Percentiles rank a stretch among this genome's conserved stretches.
Conservation (phyloP, 495 filamentous ascomycete species). For the Penicillium simplicissimum region DNA sequence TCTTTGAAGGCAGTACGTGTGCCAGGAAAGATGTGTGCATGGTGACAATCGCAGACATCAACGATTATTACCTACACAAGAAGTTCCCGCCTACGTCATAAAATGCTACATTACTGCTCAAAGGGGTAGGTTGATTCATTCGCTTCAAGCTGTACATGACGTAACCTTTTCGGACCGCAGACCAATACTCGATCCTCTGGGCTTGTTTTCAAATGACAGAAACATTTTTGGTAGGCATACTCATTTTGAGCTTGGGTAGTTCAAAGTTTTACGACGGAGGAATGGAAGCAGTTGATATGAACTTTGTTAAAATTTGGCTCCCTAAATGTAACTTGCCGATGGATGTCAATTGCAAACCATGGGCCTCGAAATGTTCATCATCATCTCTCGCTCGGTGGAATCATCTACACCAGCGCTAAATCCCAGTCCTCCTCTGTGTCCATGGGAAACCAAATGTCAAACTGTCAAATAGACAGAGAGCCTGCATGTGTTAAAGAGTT, state of each 20-base stretch:
- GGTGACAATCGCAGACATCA: too few species aligned
- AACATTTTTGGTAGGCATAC: neutral
- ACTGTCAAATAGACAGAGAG: neutral
- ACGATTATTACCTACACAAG: too few species aligned
- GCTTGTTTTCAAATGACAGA: too few species aligned
- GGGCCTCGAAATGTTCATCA: neutral
- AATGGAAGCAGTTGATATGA: neutral
- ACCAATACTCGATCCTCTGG: too few species aligned
- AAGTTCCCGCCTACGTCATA: too few species aligned
- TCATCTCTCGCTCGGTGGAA: neutral
- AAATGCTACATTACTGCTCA: too few species aligned
- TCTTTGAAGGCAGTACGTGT: too few species aligned
- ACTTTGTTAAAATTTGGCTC: neutral
- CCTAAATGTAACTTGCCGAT: neutral
- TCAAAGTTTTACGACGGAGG: too few species aligned
- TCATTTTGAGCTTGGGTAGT: neutral
- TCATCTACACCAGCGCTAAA: neutral
- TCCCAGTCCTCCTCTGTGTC: neutral
- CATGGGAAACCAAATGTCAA: neutral
- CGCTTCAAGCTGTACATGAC: too few species aligned
- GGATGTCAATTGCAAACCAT: neutral
- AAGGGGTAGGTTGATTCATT: too few species aligned
- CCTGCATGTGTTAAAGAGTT: neutral
- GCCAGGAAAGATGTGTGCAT: too few species aligned
- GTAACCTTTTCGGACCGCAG: too few species aligned